phyloP scores from a whole-genome alignment of 2,329 filamentous ascomycete genomes.

The Ceratocystis harringtonii region DNA sequence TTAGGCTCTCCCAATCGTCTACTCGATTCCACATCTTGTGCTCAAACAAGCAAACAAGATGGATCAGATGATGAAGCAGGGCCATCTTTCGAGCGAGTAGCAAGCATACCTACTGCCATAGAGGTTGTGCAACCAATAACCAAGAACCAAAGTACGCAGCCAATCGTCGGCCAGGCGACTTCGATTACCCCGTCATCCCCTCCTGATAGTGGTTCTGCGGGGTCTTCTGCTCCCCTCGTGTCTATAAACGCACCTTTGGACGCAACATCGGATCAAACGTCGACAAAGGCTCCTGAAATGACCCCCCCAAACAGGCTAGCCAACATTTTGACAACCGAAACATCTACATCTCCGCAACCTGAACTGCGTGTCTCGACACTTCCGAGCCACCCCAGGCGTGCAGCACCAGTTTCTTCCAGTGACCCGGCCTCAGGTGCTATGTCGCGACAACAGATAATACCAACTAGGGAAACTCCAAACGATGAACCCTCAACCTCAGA shows the following conservation, averaged over 20 bases:
- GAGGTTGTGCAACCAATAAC: background rate
- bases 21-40: background rate
- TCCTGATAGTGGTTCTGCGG: background rate
- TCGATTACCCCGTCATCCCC: background rate
- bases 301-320: background rate
- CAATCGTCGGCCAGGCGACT: background rate
- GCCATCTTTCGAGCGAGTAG: background rate
- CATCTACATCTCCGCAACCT: constrained; percentile 19
- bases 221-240: background rate
- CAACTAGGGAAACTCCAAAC: constrained; percentile 3
- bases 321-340: background rate
- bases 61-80: background rate
- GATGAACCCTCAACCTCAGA: constrained; percentile 2
- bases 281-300: background rate
- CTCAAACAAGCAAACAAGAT: background rate
- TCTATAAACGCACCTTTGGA: background rate
- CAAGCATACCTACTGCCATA: background rate
- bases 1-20: background rate
- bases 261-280: background rate
- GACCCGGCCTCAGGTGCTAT: background rate
- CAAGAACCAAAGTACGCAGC: background rate
- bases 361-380: background rate
- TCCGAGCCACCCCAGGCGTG: background rate
- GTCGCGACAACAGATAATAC: constrained; percentile 2
- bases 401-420: background rate